Percentiles rank a stretch among this genome's conserved stretches.
Conservation (phyloP, 305 asterid species). For the Nicotiana rustica region DNA sequence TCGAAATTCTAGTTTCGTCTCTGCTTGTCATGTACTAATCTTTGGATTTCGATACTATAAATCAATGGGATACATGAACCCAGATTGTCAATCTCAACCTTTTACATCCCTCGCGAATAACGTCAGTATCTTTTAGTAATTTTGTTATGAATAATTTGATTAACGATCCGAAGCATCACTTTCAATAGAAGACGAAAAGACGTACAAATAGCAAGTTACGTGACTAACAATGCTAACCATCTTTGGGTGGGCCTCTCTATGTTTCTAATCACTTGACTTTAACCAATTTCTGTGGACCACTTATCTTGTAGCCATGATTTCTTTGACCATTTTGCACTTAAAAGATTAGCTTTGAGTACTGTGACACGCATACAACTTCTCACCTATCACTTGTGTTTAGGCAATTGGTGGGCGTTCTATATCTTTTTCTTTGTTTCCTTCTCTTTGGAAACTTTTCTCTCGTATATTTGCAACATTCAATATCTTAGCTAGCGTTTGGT, state of each 20-base stretch:
- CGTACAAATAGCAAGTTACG: conserved; percentile 17
- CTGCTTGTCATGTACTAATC: too few species aligned
- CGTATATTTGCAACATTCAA: background rate
- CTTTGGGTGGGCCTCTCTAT: background rate
- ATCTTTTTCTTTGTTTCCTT: background rate
- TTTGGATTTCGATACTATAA: background rate
- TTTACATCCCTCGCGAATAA: background rate
- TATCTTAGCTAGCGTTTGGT: too few species aligned
- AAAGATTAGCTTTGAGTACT: background rate
- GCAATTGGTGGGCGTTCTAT: background rate
- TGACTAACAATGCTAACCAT: conserved; percentile 18
- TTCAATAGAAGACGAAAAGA: background rate
- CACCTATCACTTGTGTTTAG: background rate
- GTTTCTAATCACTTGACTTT: conserved; percentile 31
- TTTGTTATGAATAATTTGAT: background rate
- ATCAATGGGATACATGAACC: background rate
- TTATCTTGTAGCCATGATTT: conserved; percentile 25
- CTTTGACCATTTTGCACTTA: conserved; percentile 15
- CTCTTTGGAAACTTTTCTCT: background rate
- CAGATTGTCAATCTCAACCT: conserved; percentile 13
- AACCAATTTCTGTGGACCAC: background rate
- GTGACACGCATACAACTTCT: conserved; percentile 13
- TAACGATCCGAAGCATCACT: background rate
- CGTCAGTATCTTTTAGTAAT: background rate
- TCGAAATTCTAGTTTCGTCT: too few species aligned